Evolutionary conservation across 1,139 yeast species (phyloP).

Genomic region (Zygosaccharomyces pseudobailii): DNA sequence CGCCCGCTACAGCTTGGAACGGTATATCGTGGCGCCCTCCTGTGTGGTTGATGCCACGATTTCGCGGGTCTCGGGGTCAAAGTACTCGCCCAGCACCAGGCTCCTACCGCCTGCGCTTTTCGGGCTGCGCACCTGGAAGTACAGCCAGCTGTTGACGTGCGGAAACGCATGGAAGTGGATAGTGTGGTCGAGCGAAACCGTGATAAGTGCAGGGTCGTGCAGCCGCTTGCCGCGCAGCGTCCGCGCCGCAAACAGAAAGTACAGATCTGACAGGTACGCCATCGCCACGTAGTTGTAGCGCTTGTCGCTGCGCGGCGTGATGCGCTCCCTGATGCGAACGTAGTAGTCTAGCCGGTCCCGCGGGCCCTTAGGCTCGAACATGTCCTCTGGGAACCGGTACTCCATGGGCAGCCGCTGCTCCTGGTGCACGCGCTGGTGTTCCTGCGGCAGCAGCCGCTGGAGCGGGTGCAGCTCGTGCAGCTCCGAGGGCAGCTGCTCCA

Average conservation of each 20-base stretch:
- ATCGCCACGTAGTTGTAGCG: conserved; percentile 54
- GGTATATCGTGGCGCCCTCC: conserved; percentile 43
- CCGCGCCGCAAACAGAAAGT: conserved; percentile 48
- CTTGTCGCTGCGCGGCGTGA: conserved; percentile 22
- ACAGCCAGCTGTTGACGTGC: conserved; percentile 51
- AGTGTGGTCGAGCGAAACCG: conserved; percentile 64
- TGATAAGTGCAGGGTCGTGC: conserved; percentile 39
- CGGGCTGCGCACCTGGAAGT: conserved; percentile 47
- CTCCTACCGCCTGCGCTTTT: conserved; percentile 53
- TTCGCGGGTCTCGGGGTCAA: conserved; percentile 43
- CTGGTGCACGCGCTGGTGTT: conserved; percentile 20
- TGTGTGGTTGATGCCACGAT: conserved; percentile 63
- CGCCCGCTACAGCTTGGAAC: not conserved
- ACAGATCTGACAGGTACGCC: conserved; percentile 59
- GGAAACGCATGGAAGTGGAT: conserved; percentile 61
- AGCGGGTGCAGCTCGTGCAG: conserved; percentile 8
- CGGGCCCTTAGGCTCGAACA: conserved; percentile 28
- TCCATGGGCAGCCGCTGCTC: conserved; percentile 37
- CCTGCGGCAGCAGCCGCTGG: conserved; percentile 24
- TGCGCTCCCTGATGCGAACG: conserved; percentile 23
- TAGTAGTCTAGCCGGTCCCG: conserved; percentile 25
- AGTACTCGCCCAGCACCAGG: conserved; percentile 57
- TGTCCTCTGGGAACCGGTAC: conserved; percentile 44
- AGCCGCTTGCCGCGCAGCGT: conserved; percentile 41
- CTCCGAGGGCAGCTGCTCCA: conserved; percentile 6